Evolutionary conservation across 352 stramenopile genomes (phyloP).

Genomic region (Hyaloperonospora arabidopsidis): DNA sequence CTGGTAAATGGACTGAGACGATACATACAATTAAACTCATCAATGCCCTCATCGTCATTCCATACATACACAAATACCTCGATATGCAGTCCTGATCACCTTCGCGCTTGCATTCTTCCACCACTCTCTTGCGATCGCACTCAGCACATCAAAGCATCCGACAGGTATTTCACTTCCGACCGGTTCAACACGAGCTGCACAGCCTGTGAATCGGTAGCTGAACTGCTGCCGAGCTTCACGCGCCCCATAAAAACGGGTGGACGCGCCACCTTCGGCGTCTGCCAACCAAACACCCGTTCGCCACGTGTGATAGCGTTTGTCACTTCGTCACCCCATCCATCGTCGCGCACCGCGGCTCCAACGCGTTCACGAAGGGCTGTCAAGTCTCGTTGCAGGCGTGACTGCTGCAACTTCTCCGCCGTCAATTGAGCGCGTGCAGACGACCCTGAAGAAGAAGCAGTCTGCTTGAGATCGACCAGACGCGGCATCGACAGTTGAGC

Average conservation of each 20-base stretch:
- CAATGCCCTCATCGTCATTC: too few species aligned
- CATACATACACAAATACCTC: too few species aligned
- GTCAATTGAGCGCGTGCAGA: constrained; percentile 40
- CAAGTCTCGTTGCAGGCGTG: constrained; percentile 35
- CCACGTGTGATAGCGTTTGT: constrained; percentile 47
- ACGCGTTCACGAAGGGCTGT: constrained; percentile 38
- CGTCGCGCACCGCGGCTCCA: constrained; percentile 31
- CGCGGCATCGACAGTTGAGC: constrained; percentile 58
- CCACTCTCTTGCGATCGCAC: not conserved
- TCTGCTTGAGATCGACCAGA: constrained; percentile 47
- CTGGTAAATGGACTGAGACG: too few species aligned
- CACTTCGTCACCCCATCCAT: constrained; percentile 54
- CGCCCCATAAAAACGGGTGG: constrained; percentile 51
- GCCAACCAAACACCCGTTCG: constrained; percentile 70
- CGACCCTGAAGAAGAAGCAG: constrained; percentile 7
- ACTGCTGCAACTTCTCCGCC: constrained; percentile 42
- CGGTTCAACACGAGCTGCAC: constrained; percentile 42
- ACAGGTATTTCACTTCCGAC: constrained; percentile 39
- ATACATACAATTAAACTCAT: too few species aligned
- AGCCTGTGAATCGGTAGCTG: constrained; percentile 4
- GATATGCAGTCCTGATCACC: too few species aligned
- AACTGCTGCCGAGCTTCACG: constrained; percentile 34
- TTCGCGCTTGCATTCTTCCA: too few species aligned
- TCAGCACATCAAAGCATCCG: constrained; percentile 38
- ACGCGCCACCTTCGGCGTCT: constrained; percentile 62